Percentiles rank a stretch among this genome's conserved stretches.
Evolutionary conservation across 805 yeast species (phyloP).

Genomic region (Kodamaea kaohsiungensis): DNA sequence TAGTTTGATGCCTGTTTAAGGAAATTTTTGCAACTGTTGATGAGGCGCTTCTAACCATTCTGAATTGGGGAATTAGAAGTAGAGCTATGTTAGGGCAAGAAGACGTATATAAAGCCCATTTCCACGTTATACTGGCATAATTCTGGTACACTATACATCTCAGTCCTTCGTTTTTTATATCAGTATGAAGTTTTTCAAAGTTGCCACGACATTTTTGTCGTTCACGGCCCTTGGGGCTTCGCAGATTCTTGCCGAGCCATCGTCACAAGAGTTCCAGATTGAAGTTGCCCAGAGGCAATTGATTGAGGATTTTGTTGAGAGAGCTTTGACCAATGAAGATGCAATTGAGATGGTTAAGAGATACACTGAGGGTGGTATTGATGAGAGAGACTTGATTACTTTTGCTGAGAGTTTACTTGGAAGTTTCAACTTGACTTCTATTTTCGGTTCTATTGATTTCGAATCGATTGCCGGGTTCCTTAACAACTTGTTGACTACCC

Average conservation of each 20-base stretch:
- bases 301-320: neutral
- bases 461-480: slow-evolving; percentile 32
- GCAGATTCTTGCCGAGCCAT: slow-evolving; percentile 11
- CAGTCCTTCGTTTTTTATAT: neutral
- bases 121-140: too few relatives aligned
- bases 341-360: neutral
- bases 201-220: slow-evolving; percentile 8
- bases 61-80: too few relatives aligned
- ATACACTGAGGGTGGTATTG: neutral
- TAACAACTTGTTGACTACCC: slow-evolving; percentile 22
- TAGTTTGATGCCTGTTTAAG: too few relatives aligned
- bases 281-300: slow-evolving; percentile 6
- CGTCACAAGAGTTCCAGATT: slow-evolving; percentile 10
- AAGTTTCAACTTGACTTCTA: slow-evolving; percentile 15
- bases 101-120: too few relatives aligned
- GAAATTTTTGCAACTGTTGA: too few relatives aligned
- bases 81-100: too few relatives aligned
- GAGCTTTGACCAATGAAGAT: neutral
- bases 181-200: slow-evolving; percentile 11
- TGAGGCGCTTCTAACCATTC: too few relatives aligned
- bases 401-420: slow-evolving; percentile 14
- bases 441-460: slow-evolving; percentile 16
- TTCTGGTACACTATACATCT: neutral
- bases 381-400: slow-evolving; percentile 11
- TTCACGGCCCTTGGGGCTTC: slow-evolving; percentile 10